These are phyloP conservation scores for Phylloporus scabripes DNA, from an alignment of 768 basidiomycete species.

Conservation along the genomic window DNA sequence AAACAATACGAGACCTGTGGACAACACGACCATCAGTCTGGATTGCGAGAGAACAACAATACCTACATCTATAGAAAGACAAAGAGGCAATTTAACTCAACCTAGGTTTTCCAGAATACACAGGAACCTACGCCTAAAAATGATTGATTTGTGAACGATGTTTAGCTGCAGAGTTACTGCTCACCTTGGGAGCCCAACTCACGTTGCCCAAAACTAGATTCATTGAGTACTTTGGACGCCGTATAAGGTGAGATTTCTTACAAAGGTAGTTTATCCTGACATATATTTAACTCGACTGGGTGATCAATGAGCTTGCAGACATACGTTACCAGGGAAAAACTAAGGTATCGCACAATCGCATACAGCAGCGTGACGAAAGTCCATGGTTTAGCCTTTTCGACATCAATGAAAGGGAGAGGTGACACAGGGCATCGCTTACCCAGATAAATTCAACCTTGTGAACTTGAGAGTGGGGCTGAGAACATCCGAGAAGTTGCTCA, in stretches of 20 bases:
- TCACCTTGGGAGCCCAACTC: slow-evolving; percentile 10
- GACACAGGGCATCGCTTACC: background rate
- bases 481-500: background rate
- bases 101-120: background rate
- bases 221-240: background rate
- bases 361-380: slow-evolving; percentile 15
- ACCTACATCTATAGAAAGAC: background rate
- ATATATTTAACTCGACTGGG: background rate
- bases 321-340: slow-evolving; percentile 12
- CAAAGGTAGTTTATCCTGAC: slow-evolving; percentile 7
- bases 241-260: background rate
- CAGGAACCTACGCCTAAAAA: slow-evolving; percentile 11
- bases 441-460: slow-evolving; percentile 17
- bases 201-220: slow-evolving; percentile 2
- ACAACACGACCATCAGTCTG: no score
- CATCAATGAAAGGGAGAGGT: background rate
- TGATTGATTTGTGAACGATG: background rate
- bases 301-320: background rate
- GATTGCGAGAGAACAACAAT: no score
- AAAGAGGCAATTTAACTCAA: background rate
- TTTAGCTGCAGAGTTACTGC: background rate
- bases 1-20: no score
- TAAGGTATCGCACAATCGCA: slow-evolving; percentile 16
- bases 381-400: slow-evolving; percentile 15
- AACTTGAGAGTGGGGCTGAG: background rate